Evolutionary conservation across 2,329 filamentous ascomycete genomes (phyloP), one percentile per base, ranked within the genome.

Genomic region (Aspergillus sp.): DNA sequence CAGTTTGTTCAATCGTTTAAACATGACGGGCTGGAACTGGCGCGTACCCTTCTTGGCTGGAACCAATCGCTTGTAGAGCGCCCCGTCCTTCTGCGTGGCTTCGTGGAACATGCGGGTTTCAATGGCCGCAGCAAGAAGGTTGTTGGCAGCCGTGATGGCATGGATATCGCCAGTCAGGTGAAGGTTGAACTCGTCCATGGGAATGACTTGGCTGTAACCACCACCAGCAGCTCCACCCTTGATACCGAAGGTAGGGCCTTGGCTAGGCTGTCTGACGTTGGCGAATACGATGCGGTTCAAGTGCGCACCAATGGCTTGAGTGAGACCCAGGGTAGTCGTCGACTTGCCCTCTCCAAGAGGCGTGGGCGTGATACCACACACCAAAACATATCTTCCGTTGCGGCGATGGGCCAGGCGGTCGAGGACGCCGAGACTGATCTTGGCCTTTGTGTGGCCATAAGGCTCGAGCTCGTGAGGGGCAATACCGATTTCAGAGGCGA

Each of bases 171-270:
- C 95, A 57, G 95, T 99, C 71, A 99, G 81, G 77, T 99, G 95
- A 73, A 99, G 82, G 79, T 99, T 99, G 83, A 99, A 99, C 77
- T 99, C 95, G 70, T 99, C 95, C 95, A 99, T 99, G 60, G 95
- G 95, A 70, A 99, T 98, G 72, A 99, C 95, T 77, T 99, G 95
- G 76, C 92, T 96, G 85, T 98, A 99, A 45, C 95, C 95, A 76
- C 95, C 95, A 71, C 95, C 95, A 58, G 95, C 95, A 60, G 95
- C 95, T 71, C 95, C 95, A 63, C 95, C 95, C 84, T 99, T 99
- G 84, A 99, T 98, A 71, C 95, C 95, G 75, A 99, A 99, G 0
- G 95, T 99, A 57, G 95, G 95, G 4, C 95, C 95, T 80, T 98
- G 95, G 70, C 92, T 96, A 54, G 95, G 95, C 75, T 99, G 95